Evolutionary conservation across 148 eudicot genomes (phyloP).

Genomic region (Limonium bicolor): DNA sequence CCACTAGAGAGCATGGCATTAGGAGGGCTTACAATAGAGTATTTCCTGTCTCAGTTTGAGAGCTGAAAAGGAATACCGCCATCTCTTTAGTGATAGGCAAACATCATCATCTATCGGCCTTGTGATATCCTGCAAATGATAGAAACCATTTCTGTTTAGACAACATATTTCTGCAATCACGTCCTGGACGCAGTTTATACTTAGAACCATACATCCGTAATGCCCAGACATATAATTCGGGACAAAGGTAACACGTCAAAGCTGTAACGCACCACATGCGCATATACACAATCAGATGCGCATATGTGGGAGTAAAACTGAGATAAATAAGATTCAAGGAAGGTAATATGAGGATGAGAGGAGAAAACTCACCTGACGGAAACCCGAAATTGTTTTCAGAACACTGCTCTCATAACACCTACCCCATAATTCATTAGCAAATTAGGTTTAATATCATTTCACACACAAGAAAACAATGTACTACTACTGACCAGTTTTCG

Average conservation of each 20-base stretch:
- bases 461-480: not conserved
- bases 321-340: too few species aligned
- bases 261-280: too few species aligned
- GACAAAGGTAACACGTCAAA: too few species aligned
- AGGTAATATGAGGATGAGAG: too few species aligned
- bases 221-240: too few species aligned
- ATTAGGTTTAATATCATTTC: too few species aligned
- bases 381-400: conserved; percentile 76
- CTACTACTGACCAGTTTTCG: conserved; percentile 64
- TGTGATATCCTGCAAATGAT: conserved; percentile 64
- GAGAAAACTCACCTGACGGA: conserved; percentile 92
- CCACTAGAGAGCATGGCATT: not conserved
- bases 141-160: not conserved
- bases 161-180: not conserved
- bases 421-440: conserved; percentile 7
- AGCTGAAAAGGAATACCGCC: conserved; percentile 77
- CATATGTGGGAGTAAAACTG: too few species aligned
- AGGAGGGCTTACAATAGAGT: conserved; percentile 65
- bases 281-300: too few species aligned
- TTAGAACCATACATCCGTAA: too few species aligned
- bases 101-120: conserved; percentile 67
- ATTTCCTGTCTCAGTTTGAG: conserved; percentile 92
- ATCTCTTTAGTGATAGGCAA: conserved; percentile 50
- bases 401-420: conserved; percentile 85
- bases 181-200: not conserved